Evolutionary conservation across 306 rosid genomes (phyloP).

Genomic region (Gillenia trifoliata): DNA sequence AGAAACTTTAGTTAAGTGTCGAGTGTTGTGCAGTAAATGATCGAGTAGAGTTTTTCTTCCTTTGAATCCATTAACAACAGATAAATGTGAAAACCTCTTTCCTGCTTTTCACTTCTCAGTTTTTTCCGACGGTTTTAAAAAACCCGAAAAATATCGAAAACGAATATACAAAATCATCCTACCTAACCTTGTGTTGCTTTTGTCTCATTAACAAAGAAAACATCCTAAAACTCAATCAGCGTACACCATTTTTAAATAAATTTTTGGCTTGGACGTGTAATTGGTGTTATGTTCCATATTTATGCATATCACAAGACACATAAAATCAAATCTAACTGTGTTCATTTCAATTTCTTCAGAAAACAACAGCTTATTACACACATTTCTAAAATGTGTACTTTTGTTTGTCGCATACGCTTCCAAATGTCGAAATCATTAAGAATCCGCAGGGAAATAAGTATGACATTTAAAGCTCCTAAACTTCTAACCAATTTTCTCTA

Average conservation of each 20-base stretch:
- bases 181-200: neutral
- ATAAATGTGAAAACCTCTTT: neutral
- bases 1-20: neutral
- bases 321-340: neutral
- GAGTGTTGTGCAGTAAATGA: neutral
- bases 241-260: too few species aligned
- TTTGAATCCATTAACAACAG: neutral
- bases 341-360: neutral
- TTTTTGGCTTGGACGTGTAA: neutral
- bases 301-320: neutral
- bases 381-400: neutral
- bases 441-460: neutral
- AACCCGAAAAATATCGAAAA: neutral
- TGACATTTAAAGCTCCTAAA: neutral
- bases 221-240: neutral
- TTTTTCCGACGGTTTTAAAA: neutral
- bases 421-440: neutral
- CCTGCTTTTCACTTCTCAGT: neutral
- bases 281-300: neutral
- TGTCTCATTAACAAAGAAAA: neutral
- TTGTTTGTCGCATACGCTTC: neutral
- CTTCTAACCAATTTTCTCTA: neutral
- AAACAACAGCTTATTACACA: neutral
- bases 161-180: neutral
- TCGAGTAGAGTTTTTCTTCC: neutral